Evolutionary conservation across 306 rosid species (phyloP).

Genomic region (Gastrolobium villosum): DNA sequence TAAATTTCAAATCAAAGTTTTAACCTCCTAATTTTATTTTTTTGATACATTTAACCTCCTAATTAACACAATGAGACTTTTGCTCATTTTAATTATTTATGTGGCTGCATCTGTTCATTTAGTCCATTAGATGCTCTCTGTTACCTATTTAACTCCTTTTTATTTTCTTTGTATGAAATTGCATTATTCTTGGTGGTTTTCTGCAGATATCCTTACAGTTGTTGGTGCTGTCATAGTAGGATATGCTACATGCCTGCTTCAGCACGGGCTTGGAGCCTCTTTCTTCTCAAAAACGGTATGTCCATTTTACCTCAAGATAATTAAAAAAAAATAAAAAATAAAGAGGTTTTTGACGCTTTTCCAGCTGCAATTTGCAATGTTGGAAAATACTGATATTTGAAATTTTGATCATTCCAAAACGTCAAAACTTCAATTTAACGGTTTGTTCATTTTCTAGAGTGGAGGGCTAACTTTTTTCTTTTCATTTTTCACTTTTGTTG

Average conservation of each 20-base stretch:
- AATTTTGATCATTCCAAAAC: neutral
- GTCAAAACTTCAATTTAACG: conserved; percentile 23
- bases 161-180: neutral
- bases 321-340: neutral
- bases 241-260: conserved; percentile 89
- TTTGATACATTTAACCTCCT: too few species aligned
- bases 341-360: conserved; percentile 8
- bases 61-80: too few species aligned
- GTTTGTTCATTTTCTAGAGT: neutral
- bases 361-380: neutral
- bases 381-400: conserved; percentile 20
- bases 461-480: neutral
- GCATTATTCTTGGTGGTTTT: conserved; percentile 23
- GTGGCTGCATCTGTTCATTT: conserved; percentile 5
- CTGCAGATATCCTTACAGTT: conserved; percentile 89
- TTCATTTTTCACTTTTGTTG: too few species aligned
- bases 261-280: conserved; percentile 85
- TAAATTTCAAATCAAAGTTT: neutral
- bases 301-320: conserved; percentile 12
- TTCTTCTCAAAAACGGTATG: conserved; percentile 67
- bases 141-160: neutral
- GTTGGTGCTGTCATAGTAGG: conserved; percentile 87
- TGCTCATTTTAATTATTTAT: neutral
- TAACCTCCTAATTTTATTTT: too few species aligned
- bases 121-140: conserved; percentile 19